Conservation (phyloP, 148 eudicot genomes). For the Camellia japonica region DNA sequence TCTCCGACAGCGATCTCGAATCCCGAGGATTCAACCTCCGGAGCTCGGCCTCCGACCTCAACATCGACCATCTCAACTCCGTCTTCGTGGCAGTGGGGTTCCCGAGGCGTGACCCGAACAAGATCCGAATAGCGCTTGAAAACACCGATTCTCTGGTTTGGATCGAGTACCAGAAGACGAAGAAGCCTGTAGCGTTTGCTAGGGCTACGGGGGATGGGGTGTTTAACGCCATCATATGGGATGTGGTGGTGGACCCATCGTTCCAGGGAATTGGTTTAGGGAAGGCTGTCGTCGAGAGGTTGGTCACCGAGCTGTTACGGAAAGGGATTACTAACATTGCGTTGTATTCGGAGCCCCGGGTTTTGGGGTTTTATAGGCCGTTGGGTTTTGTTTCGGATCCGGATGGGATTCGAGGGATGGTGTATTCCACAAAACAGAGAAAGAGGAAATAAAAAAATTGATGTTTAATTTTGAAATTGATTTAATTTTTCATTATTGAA, state of each 20-base stretch:
- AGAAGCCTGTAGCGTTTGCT: constrained; percentile 82
- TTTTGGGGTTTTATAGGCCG: constrained; percentile 84
- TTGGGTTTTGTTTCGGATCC: constrained; percentile 88
- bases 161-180: constrained; percentile 63
- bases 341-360: constrained; percentile 91
- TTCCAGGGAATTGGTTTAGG: constrained; percentile 91
- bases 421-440: constrained; percentile 60
- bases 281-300: constrained; percentile 86
- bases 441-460: constrained; percentile 21
- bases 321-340: constrained; percentile 79
- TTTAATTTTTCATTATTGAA: not conserved
- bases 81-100: constrained; percentile 91
- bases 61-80: constrained; percentile 80
- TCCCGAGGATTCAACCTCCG: constrained; percentile 66
- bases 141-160: constrained; percentile 70
- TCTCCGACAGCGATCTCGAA: constrained; percentile 54
- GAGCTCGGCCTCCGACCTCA: constrained; percentile 41
- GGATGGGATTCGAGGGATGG: constrained; percentile 93
- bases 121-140: constrained; percentile 63
- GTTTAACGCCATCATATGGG: constrained; percentile 93
- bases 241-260: constrained; percentile 88
- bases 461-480: not conserved
- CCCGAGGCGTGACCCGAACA: constrained; percentile 77
- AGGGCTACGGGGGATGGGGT: constrained; percentile 96
- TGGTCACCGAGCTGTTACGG: constrained; percentile 47